phyloP scores from a whole-genome alignment of 257 asterid species.

The Asclepias syriaca region DNA sequence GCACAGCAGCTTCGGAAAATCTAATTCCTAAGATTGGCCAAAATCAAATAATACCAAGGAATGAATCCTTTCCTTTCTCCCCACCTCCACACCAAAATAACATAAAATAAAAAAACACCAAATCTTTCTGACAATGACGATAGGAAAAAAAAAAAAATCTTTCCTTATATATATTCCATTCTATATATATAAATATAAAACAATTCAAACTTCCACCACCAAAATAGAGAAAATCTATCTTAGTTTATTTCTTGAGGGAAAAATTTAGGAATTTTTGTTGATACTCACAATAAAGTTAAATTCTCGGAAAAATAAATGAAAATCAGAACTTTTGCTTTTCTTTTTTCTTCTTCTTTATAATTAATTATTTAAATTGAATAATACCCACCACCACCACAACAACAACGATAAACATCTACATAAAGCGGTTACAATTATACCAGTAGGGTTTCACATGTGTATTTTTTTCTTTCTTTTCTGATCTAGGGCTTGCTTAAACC shows the following conservation, averaged over 20 bases:
- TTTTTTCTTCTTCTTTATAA: background rate
- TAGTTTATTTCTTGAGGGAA: background rate
- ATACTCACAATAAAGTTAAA: background rate
- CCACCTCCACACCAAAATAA: background rate
- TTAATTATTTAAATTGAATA: background rate
- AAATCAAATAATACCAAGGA: background rate
- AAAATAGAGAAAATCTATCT: too few species aligned
- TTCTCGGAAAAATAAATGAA: conserved; percentile 29
- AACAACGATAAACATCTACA: background rate
- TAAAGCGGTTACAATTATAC: background rate
- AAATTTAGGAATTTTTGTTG: background rate
- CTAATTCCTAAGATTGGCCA: background rate
- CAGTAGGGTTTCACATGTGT: conserved; percentile 37
- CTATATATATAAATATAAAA: too few species aligned
- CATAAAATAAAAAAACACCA: conserved; percentile 6
- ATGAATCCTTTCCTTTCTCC: background rate
- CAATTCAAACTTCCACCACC: background rate
- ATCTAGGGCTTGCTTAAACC: conserved; percentile 27
- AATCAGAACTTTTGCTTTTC: conserved; percentile 1
- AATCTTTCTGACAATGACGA: conserved; percentile 23
- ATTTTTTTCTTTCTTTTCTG: conserved; percentile 9
- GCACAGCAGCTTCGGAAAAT: background rate
- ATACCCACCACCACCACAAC: background rate
- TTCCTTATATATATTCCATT: background rate
- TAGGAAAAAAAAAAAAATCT: background rate